Conservation (phyloP, 1,284 basidiomycete species). For the Sparassis latifolia region DNA sequence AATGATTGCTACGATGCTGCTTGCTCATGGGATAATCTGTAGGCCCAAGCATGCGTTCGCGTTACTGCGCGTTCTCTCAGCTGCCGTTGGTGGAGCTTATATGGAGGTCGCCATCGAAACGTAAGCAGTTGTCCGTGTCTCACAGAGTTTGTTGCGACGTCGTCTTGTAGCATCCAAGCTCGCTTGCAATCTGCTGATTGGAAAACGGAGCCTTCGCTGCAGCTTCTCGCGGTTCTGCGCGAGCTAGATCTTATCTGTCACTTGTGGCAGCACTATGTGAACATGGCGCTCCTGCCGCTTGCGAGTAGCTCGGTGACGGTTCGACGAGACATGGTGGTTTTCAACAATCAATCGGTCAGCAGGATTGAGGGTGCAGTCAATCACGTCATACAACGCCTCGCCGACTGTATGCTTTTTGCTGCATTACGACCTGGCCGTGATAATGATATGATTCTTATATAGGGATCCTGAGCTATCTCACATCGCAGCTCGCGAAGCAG, state of each 20-base stretch:
- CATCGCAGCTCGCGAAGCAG: constrained; percentile 79
- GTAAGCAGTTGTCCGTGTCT: constrained; percentile 36
- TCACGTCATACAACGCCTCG: constrained; percentile 73
- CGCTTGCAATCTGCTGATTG: constrained; percentile 71
- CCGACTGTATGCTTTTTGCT: constrained; percentile 54
- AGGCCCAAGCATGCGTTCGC: constrained; percentile 90
- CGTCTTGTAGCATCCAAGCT: constrained; percentile 51
- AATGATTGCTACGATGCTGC: neutral
- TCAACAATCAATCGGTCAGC: constrained; percentile 87
- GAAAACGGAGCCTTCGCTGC: constrained; percentile 78
- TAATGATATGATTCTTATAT: neutral
- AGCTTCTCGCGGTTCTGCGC: constrained; percentile 61
- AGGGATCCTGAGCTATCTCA: constrained; percentile 70
- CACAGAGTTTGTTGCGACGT: constrained; percentile 6
- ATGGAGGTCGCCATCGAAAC: constrained; percentile 91
- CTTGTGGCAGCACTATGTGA: constrained; percentile 96
- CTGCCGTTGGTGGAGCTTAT: constrained; percentile 83
- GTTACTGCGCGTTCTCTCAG: constrained; percentile 82
- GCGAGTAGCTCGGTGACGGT: constrained; percentile 82
- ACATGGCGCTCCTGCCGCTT: constrained; percentile 86
- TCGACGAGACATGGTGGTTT: constrained; percentile 89
- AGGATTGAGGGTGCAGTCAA: constrained; percentile 88
- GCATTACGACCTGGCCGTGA: neutral
- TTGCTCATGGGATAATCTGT: neutral
- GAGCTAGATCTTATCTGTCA: constrained; percentile 88